Conservation (phyloP, 495 filamentous ascomycete genomes). For the Staphylotrichum tortipilum region DNA sequence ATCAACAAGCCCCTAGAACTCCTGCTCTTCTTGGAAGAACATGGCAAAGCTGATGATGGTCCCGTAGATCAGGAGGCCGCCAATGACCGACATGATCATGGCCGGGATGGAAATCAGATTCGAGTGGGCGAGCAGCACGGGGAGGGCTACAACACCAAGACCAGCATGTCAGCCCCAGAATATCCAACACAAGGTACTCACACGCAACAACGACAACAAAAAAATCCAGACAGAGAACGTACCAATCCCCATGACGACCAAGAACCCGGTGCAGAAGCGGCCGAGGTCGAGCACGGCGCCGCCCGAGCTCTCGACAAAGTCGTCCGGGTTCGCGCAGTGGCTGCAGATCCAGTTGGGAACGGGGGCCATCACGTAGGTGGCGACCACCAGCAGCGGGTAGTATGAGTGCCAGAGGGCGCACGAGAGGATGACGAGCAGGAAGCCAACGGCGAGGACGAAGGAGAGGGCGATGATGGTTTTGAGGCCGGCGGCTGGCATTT, state of each 20-base stretch:
- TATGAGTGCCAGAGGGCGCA: conserved; percentile 90
- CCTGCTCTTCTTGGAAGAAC: conserved; percentile 96
- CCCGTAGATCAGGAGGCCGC: conserved; percentile 89
- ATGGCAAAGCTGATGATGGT: conserved; percentile 95
- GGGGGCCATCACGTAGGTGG: conserved; percentile 87
- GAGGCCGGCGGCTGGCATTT: conserved; percentile 76
- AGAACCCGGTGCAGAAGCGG: conserved; percentile 86
- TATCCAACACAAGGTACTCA: too few species aligned
- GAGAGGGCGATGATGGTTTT: conserved; percentile 98
- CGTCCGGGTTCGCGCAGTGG: conserved; percentile 84
- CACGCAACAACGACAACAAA: too few species aligned
- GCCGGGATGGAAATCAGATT: conserved; percentile 70
- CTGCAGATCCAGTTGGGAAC: conserved; percentile 93
- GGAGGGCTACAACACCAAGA: conserved; percentile 59
- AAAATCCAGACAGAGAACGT: conserved; percentile 29
- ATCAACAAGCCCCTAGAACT: conserved; percentile 46
- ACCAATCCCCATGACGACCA: conserved; percentile 99
- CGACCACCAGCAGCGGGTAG: conserved; percentile 88
- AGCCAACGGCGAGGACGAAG: conserved; percentile 97
- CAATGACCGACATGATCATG: conserved; percentile 91
- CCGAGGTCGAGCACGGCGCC: conserved; percentile 83
- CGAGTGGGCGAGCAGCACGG: conserved; percentile 79
- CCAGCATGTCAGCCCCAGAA: conserved; percentile 12
- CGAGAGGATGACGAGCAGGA: conserved; percentile 97
- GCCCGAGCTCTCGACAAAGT: conserved; percentile 82